phyloP scores from a whole-genome alignment of 495 filamentous ascomycete species.

The Cercophora sp. region DNA sequence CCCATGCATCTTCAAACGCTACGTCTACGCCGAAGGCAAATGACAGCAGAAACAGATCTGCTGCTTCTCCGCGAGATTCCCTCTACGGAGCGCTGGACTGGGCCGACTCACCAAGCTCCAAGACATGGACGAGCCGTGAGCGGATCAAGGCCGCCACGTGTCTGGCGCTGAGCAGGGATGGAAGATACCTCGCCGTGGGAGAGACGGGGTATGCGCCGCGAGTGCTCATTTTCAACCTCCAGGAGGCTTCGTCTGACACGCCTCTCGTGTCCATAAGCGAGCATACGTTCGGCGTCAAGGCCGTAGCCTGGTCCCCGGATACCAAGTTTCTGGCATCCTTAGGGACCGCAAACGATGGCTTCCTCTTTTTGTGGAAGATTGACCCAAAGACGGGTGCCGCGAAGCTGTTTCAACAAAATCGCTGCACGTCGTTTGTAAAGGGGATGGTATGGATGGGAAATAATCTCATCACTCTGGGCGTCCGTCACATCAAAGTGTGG shows the following conservation, averaged over 20 bases:
- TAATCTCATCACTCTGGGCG: constrained; percentile 62
- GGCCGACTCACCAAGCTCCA: constrained; percentile 60
- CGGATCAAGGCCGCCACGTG: constrained; percentile 95
- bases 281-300: constrained; percentile 84
- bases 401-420: constrained; percentile 84
- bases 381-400: constrained; percentile 79
- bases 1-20: constrained; percentile 44
- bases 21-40: constrained; percentile 61
- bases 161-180: constrained; percentile 85
- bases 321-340: constrained; percentile 85
- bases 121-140: constrained; percentile 77
- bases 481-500: constrained; percentile 94
- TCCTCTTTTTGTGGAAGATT: constrained; percentile 86
- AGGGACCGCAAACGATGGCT: constrained; percentile 86
- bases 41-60: constrained; percentile 57
- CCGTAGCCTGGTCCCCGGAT: constrained; percentile 84
- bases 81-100: constrained; percentile 41
- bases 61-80: constrained; percentile 54
- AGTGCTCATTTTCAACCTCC: constrained; percentile 82
- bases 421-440: constrained; percentile 79
- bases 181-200: constrained; percentile 83
- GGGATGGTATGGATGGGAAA: constrained; percentile 84
- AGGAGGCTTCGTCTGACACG: constrained; percentile 70
- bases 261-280: constrained; percentile 84
- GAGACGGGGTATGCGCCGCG: constrained; percentile 94